These are phyloP conservation scores for Xylaria palmicola DNA, from an alignment of 495 filamentous ascomycete genomes.

Conservation along the genomic window DNA sequence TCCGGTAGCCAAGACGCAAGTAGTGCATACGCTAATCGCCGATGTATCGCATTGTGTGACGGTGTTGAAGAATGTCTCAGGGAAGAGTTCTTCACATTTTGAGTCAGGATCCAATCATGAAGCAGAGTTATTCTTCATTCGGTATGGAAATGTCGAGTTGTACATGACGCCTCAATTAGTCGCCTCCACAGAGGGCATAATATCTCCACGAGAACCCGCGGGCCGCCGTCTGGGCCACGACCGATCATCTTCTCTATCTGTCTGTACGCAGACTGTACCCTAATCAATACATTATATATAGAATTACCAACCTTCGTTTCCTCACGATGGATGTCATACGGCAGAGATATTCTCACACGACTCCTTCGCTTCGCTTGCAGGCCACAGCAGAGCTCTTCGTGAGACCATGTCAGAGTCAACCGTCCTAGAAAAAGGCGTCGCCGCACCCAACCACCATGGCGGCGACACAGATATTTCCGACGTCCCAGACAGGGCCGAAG, in stretches of 20 bases:
- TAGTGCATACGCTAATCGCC: constrained; percentile 27
- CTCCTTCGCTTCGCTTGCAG: not conserved
- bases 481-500: constrained; percentile 25
- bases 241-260: too few species aligned
- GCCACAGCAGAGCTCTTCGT: not conserved
- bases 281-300: not conserved
- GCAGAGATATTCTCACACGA: not conserved
- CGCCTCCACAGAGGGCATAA: not conserved
- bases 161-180: constrained; percentile 1
- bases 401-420: constrained; percentile 14
- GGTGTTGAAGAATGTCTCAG: too few species aligned
- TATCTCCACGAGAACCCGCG: not conserved
- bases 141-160: constrained; percentile 14
- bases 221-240: too few species aligned
- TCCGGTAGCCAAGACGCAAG: constrained; percentile 32
- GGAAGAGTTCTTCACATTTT: not conserved
- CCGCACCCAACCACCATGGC: constrained; percentile 1
- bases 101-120: not conserved
- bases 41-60: too few species aligned
- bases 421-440: constrained; percentile 6
- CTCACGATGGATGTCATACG: not conserved
- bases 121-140: not conserved
- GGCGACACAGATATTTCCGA: constrained; percentile 16
- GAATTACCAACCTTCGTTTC: not conserved
- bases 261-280: too few species aligned